Conservation (phyloP, 75 land plant genomes). For the Chamaecyparis obtusa region DNA sequence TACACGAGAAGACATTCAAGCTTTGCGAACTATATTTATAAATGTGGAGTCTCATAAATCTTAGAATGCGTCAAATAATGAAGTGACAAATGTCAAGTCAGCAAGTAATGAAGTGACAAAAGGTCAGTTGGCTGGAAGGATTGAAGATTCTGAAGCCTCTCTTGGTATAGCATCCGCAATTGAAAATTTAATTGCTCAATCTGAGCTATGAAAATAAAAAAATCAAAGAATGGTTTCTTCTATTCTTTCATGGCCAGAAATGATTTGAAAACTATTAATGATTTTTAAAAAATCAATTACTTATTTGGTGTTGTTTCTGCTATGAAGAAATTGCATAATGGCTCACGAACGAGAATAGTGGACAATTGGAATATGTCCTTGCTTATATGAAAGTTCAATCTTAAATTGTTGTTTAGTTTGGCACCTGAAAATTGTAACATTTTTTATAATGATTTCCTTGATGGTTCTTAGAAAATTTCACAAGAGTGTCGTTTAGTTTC, state of each 20-base stretch:
- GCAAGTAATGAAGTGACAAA: no score
- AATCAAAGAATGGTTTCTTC: not conserved
- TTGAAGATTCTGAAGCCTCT: constrained; percentile 20
- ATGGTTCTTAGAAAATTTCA: constrained; percentile 25
- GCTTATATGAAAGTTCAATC: not conserved
- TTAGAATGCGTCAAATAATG: no score
- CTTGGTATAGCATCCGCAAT: constrained; percentile 86
- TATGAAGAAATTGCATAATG: constrained; percentile 37
- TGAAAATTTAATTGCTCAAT: constrained; percentile 79
- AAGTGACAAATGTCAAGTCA: no score
- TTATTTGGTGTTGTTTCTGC: not conserved
- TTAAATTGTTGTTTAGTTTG: not conserved
- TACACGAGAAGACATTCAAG: no score
- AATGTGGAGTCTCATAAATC: no score
- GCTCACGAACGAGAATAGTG: constrained; percentile 23
- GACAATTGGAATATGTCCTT: constrained; percentile 44
- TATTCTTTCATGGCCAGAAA: not conserved
- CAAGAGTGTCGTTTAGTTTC: constrained; percentile 24
- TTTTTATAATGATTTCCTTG: constrained; percentile 16
- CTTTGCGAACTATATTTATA: no score
- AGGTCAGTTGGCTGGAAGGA: not conserved
- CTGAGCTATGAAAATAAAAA: constrained; percentile 48
- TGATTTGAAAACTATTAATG: not conserved
- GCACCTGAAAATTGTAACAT: not conserved
- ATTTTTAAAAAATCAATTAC: not conserved